Evolutionary conservation across 225 moss, liverwort and hornwort genomes (phyloP), one percentile per base, ranked within the genome.

Genomic region (Sphagnum contortum): DNA sequence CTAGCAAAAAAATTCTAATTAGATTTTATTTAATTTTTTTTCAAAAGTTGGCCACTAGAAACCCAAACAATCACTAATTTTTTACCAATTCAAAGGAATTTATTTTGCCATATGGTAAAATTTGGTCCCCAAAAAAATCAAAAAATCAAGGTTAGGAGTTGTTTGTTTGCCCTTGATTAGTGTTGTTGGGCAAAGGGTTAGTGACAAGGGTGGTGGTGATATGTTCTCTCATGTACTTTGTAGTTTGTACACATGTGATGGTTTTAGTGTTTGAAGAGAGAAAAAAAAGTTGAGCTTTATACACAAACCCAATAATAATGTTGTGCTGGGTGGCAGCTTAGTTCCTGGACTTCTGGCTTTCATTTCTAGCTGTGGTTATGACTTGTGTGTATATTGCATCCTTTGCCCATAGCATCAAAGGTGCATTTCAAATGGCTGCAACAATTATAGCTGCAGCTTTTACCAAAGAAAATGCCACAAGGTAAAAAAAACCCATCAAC

Each of bases 311-410:
- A 55, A 63, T 57, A 5, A 29, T 29, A 48, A 48, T 14, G n/a
- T n/a, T n/a, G 8, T 55, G 64, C 12, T 13, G 29, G 29, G 1
- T 76, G 79, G 71, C 76, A 67, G 76, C 77, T 63, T 77, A 96
- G 92, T 96, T 96, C 72, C 73, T 96, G 62, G 96, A 96, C 75
- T 92, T 92, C 69, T 96, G 96, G 96, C 90, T 96, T 57, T 85
- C 88, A 2, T 92, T 96, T 75, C 11, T 92, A 75, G 90, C 73
- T 69, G 83, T 92, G 66, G 74, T 92, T 49, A 76, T 89, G 85
- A 90, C 96, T 47, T 92, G 84, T 70, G 11, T 96, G 7, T 70
- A 72, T 60, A 78, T 90, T 29, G 85, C 90, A 12, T 85, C 87
- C 8, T 77, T 90, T 56, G 58, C 73, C 45, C 85, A 88, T 49